Conservation (phyloP, 768 basidiomycete genomes). For the Trametes elegans region DNA sequence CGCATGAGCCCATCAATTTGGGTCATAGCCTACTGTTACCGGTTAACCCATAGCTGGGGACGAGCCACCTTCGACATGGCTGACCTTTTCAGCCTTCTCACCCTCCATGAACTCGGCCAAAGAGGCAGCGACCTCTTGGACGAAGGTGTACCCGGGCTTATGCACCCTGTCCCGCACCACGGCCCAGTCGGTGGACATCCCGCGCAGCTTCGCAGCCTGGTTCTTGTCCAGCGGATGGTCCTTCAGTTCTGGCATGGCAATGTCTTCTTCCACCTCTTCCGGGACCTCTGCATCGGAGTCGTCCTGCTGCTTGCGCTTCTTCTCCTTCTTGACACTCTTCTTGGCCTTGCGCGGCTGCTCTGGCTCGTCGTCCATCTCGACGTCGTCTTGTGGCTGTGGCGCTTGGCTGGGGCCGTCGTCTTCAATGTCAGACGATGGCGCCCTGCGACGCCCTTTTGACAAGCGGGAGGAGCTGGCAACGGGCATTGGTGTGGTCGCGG, state of each 20-base stretch:
- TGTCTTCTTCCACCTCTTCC: conserved; percentile 36
- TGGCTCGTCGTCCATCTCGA: conserved; percentile 43
- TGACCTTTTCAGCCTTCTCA: conserved; percentile 51
- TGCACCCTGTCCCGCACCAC: conserved; percentile 49
- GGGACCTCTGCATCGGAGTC: conserved; percentile 45
- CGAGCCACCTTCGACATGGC: conserved; percentile 4
- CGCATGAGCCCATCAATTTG: conserved; percentile 69
- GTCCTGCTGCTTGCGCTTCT: conserved; percentile 29
- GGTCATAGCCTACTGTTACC: conserved; percentile 44
- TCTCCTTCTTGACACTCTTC: conserved; percentile 29
- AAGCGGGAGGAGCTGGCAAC: conserved; percentile 35
- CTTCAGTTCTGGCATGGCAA: conserved; percentile 48
- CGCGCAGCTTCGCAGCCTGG: conserved; percentile 51
- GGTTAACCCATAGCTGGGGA: neutral
- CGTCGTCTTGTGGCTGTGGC: conserved; percentile 17
- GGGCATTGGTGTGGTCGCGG: conserved; percentile 29
- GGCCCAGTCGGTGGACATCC: conserved; percentile 63
- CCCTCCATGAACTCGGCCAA: conserved; percentile 63
- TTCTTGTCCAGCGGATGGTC: conserved; percentile 64
- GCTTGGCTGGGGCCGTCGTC: conserved; percentile 27
- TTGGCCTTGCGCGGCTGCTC: conserved; percentile 32
- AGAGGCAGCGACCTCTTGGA: conserved; percentile 52
- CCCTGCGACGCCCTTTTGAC: conserved; percentile 42
- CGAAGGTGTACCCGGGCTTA: conserved; percentile 40
- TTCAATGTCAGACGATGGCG: conserved; percentile 39